Conservation (phyloP, 495 filamentous ascomycete species). For the Ramalina intermedia region DNA sequence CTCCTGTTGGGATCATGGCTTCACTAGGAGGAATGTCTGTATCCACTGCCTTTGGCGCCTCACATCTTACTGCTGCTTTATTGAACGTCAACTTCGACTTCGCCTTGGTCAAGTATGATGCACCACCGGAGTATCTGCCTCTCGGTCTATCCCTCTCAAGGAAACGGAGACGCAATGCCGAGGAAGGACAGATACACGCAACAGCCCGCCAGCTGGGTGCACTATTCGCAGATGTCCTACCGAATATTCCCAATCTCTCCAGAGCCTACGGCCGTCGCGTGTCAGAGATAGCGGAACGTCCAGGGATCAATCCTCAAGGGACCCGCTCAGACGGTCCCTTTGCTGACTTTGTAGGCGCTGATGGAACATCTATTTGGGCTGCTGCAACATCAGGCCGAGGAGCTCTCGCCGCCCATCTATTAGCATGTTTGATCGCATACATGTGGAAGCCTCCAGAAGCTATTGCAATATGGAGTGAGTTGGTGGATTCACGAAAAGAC, state of each 20-base stretch:
- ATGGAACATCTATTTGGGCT: conserved; percentile 27
- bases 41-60: no score
- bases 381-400: conserved; percentile 24
- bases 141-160: conserved; percentile 15
- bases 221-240: conserved; percentile 17
- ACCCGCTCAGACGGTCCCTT: conserved; percentile 7
- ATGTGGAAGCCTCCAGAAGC: conserved; percentile 21
- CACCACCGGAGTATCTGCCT: conserved; percentile 16
- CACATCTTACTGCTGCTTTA: background rate
- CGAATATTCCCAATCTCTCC: conserved; percentile 20
- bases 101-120: conserved; percentile 16
- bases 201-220: conserved; percentile 20
- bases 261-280: conserved; percentile 25
- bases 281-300: conserved; percentile 20
- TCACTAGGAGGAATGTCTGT: no score
- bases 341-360: conserved; percentile 12
- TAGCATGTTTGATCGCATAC: conserved; percentile 27
- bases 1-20: no score
- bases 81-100: conserved; percentile 20
- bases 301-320: conserved; percentile 8
- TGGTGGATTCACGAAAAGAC: conserved; percentile 5
- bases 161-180: conserved; percentile 14
- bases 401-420: conserved; percentile 21
- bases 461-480: conserved; percentile 20
- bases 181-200: conserved; percentile 15